Conservation (phyloP, 2,329 filamentous ascomycete genomes). For the Talaromyces amestolkiae region DNA sequence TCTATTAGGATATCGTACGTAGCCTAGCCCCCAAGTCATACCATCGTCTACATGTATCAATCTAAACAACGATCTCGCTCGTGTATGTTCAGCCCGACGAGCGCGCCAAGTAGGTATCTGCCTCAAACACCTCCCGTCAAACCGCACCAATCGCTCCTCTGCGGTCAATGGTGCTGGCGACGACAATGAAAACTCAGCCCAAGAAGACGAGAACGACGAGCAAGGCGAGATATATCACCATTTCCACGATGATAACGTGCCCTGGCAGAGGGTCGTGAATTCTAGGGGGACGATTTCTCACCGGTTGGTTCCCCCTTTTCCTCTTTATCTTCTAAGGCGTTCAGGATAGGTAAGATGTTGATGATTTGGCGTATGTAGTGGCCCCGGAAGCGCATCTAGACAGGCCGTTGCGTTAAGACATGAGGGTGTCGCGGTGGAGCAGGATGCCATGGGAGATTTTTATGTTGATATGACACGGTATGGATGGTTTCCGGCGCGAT, state of each 20-base stretch:
- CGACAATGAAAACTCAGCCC: slow-evolving; percentile 15
- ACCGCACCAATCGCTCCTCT: slow-evolving; percentile 9
- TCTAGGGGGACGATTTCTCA: slow-evolving; percentile 81
- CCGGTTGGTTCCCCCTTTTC: slow-evolving; percentile 55
- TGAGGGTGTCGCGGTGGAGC: slow-evolving; percentile 44
- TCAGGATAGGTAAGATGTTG: background rate
- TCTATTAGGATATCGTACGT: slow-evolving; percentile 59
- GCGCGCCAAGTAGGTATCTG: slow-evolving; percentile 85
- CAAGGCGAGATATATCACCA: slow-evolving; percentile 34
- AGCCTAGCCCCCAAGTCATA: background rate
- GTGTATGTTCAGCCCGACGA: slow-evolving; percentile 57
- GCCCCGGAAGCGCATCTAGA: slow-evolving; percentile 42
- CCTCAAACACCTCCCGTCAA: slow-evolving; percentile 73
- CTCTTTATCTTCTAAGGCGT: background rate
- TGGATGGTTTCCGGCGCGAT: slow-evolving; percentile 51
- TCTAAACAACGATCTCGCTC: background rate
- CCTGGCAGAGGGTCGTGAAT: slow-evolving; percentile 93
- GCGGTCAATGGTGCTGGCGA: background rate
- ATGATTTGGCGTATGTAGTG: slow-evolving; percentile 27
- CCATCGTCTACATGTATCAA: background rate
- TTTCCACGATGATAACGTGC: slow-evolving; percentile 76
- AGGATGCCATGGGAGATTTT: slow-evolving; percentile 45
- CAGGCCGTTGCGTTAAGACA: slow-evolving; percentile 42
- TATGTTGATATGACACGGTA: slow-evolving; percentile 43
- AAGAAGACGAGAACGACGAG: slow-evolving; percentile 25